These are phyloP conservation scores for Gastrolobium villosum DNA, from an alignment of 306 rosid genomes.

Conservation along the genomic window DNA sequence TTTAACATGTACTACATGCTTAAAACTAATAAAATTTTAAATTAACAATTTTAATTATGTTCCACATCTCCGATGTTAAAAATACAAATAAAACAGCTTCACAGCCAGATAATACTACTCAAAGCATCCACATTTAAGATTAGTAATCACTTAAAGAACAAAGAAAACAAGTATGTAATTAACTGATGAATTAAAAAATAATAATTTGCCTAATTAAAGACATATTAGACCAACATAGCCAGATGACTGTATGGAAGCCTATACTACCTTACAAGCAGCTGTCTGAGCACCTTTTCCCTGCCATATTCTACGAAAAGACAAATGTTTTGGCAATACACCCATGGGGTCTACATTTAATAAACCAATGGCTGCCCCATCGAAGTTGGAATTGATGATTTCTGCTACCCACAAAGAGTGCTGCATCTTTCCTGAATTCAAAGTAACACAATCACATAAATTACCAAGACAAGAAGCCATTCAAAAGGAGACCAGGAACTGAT, in stretches of 20 bases:
- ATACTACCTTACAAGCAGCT: slow-evolving; percentile 86
- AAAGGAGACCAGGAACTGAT: slow-evolving; percentile 39
- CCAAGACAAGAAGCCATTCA: slow-evolving; percentile 35
- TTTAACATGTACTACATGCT: not conserved
- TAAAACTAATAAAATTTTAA: not conserved
- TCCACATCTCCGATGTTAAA: slow-evolving; percentile 23
- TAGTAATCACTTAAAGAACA: slow-evolving; percentile 35
- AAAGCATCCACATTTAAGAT: slow-evolving; percentile 11
- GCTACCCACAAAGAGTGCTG: slow-evolving; percentile 97
- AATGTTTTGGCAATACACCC: slow-evolving; percentile 67
- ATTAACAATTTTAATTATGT: slow-evolving; percentile 19
- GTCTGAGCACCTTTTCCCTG: slow-evolving; percentile 95
- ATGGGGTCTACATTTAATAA: slow-evolving; percentile 67
- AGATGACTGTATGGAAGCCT: slow-evolving; percentile 15
- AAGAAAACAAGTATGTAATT: slow-evolving; percentile 15
- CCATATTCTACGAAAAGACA: slow-evolving; percentile 90
- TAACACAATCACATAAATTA: slow-evolving; percentile 44
- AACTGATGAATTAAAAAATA: slow-evolving; percentile 14
- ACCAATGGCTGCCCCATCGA: slow-evolving; percentile 59
- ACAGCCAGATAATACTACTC: slow-evolving; percentile 13
- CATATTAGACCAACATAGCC: slow-evolving; percentile 25
- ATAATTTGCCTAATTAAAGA: slow-evolving; percentile 23
- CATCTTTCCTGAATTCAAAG: slow-evolving; percentile 84
- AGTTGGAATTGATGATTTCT: slow-evolving; percentile 70
- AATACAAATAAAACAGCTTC: slow-evolving; percentile 34